Base-by-base conservation (phyloP, 2,329 filamentous ascomycete species). In the Claviceps purpurea region DNA sequence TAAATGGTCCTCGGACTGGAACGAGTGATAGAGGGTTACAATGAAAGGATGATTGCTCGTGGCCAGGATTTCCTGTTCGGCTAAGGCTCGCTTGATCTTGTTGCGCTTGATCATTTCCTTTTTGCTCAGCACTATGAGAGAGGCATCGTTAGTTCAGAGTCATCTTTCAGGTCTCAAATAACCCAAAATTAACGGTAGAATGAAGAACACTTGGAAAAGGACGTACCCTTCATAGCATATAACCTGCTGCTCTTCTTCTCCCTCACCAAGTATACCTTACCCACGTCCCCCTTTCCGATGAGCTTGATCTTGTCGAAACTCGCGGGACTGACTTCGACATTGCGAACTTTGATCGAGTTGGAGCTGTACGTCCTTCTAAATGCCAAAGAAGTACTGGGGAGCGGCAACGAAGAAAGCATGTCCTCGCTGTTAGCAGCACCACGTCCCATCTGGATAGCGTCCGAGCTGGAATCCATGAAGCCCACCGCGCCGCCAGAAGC, bases 41-140 rank as follows among this genome's bases (percentile, higher is more conserved):
- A 98, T 98, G 68, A 98, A 98, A 0, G 93, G 93, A 63, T 98
- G 93, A 62, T 98, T 98, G 75, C 91, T 97, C 43, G 93, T 98
- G 8, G 93, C 93, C 51, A 98, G 75, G 58, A 98, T 98, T 69
- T 98, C 93, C 67, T 97, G 93, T 71, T 98, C 93, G 40, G 93
- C 93, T 60, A 98, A 76, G 14, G 93, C 93, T 65, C 93, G 83
- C 78, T 98, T 98, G 73, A 98, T 98, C 78, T 98, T 98, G 76
- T 98, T 98, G 54, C 93, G 86, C 75, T 98, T 98, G 70, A 98
- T 98, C 93, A 98, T 98, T 70, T 98, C 93, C 75, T 97, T 96
- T 72, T 98, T 98, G 77, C 90, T 97, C 69, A 98, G 68, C 5
- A 98, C 93, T 97, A 64, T 51, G 2, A 16, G n/a, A 11, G 13